Evolutionary conservation across 805 yeast genomes (phyloP).

Genomic region (Myxozyma vanderwaltii): DNA sequence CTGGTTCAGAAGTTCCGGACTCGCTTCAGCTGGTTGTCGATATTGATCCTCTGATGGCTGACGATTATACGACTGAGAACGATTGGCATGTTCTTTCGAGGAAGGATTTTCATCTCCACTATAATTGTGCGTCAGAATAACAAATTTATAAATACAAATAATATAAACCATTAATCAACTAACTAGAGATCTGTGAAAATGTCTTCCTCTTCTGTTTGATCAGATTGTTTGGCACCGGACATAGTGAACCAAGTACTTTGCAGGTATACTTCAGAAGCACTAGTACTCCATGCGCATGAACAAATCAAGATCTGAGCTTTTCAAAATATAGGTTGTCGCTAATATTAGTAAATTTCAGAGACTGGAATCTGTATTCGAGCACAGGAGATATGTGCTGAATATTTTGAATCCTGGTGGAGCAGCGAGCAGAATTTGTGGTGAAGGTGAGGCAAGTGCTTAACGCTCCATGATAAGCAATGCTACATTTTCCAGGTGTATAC

Average conservation of each 20-base stretch:
- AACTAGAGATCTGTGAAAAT: slow-evolving; percentile 88
- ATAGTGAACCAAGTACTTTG: background rate
- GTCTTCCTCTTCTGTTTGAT: slow-evolving; percentile 73
- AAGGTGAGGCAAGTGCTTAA: no score
- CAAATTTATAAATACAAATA: background rate
- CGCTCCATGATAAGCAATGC: no score
- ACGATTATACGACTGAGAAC: background rate
- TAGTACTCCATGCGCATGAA: background rate
- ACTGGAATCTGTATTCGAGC: no score
- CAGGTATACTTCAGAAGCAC: background rate
- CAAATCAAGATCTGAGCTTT: no score
- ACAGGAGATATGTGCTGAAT: no score
- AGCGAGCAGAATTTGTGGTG: no score
- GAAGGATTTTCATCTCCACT: slow-evolving; percentile 1
- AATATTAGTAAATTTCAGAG: no score
- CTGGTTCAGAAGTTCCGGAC: background rate
- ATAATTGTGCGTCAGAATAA: background rate
- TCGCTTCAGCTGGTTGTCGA: background rate
- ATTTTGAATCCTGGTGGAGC: no score
- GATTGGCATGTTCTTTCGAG: background rate
- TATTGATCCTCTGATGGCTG: background rate
- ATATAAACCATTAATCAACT: slow-evolving; percentile 23
- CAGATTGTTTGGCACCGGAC: background rate
- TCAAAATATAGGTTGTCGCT: no score
- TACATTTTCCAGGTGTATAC: no score